Evolutionary conservation across 768 basidiomycete species (phyloP).

Genomic region (Mycena metata): DNA sequence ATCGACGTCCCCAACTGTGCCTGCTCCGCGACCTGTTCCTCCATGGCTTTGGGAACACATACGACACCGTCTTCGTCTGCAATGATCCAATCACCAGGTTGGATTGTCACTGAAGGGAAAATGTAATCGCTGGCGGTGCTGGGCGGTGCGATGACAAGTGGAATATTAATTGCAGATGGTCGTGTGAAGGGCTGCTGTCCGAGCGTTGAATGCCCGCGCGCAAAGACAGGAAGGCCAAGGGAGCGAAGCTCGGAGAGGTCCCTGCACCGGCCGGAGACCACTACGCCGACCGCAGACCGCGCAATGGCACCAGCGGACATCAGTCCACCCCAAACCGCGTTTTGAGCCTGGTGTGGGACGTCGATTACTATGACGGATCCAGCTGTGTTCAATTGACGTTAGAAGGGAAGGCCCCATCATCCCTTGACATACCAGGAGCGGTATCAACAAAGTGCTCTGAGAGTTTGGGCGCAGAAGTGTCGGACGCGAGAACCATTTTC

Average conservation of each 20-base stretch:
- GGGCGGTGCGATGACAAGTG: conserved; percentile 66
- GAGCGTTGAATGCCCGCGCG: conserved; percentile 84
- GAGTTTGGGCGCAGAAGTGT: conserved; percentile 73
- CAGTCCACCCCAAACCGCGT: conserved; percentile 93
- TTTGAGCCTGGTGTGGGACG: conserved; percentile 76
- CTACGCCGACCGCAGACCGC: conserved; percentile 76
- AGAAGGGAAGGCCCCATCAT: too few relatives aligned
- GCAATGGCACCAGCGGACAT: conserved; percentile 76
- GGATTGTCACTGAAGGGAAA: conserved; percentile 69
- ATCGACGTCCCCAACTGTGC: conserved; percentile 72
- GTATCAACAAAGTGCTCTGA: conserved; percentile 87
- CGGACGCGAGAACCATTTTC: conserved; percentile 75
- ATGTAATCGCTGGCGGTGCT: conserved; percentile 50
- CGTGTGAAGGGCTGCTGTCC: conserved; percentile 90
- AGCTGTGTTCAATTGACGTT: conserved; percentile 29
- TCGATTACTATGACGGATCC: conserved; percentile 81
- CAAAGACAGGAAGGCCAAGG: conserved; percentile 84
- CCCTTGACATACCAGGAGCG: conserved; percentile 51
- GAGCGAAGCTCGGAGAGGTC: conserved; percentile 84
- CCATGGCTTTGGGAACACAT: conserved; percentile 72
- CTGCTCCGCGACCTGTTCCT: conserved; percentile 66
- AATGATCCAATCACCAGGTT: conserved; percentile 87
- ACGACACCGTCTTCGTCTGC: conserved; percentile 93
- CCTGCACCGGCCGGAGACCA: conserved; percentile 89
- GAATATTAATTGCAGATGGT: conserved; percentile 79